These are phyloP conservation scores for Parastagonospora nodorum DNA, from an alignment of 2,329 filamentous ascomycete genomes.

Conservation along the genomic window DNA sequence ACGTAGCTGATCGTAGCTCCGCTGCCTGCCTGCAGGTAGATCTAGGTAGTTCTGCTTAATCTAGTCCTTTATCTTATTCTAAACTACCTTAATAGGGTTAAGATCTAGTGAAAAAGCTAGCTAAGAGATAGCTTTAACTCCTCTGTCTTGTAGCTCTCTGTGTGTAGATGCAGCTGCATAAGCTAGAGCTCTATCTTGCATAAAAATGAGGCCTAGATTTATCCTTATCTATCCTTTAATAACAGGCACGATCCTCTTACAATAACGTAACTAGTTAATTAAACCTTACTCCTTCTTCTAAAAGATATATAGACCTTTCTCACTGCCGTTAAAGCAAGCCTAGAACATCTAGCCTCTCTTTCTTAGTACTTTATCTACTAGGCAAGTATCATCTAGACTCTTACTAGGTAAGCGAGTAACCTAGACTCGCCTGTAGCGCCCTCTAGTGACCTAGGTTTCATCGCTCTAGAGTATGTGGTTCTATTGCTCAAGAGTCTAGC, in stretches of 20 bases:
- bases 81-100: neutral
- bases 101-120: neutral
- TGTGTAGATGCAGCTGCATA: neutral
- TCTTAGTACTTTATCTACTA: neutral
- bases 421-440: neutral
- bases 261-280: neutral
- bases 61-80: neutral
- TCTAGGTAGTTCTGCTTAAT: neutral
- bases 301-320: neutral
- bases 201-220: neutral
- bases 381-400: neutral
- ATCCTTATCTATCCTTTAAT: neutral
- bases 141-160: neutral
- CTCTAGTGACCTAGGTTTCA: neutral
- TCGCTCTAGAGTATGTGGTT: neutral
- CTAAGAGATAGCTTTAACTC: neutral
- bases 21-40: neutral
- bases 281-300: neutral
- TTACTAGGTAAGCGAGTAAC: neutral
- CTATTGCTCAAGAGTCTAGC: neutral
- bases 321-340: neutral
- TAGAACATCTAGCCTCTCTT: neutral
- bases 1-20: neutral
- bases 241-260: neutral
- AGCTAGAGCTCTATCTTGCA: slow-evolving; percentile 1